Base-by-base conservation (phyloP, 176 grass and related monocot species). In the Carex parvula region DNA sequence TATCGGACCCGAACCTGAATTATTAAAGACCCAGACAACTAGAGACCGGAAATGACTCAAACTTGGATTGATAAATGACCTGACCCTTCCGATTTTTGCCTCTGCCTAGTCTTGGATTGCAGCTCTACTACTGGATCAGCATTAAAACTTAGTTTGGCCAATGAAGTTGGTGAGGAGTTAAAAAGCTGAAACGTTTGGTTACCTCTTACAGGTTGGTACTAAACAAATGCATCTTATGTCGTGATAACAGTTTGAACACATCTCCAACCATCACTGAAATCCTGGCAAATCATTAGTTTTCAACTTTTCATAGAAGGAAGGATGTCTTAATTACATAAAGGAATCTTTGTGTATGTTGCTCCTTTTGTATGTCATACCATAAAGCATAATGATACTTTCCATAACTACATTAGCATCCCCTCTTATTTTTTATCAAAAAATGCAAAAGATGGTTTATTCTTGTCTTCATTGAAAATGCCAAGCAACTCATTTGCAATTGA, bases 361-460 rank as follows among this genome's bases (percentile, higher is more conserved):
- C 50, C 48, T 77, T 77, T 77, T 55, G 50, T 77, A 77, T 17
- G 48, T 29, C 50, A 55, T 77, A 56, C 50, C 22, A 77, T 77
- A 77, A 77, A 77, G 50, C 46, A 56, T 77, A 55, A 3, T 56
- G 48, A 56, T 77, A 56, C 73, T 32, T 30, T 53, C 48, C 22
- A 54, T 32, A 77, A 77, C 11, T 77, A 56, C 11, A 53, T 3
- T 30, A 76, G 50, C 13, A 54, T 56, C 21, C 5, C 5, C 37
- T 39, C 37, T 39, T 39, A 39, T 39, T 6, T 39, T 77, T 54
- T 52, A 56, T 56, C 73, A 33, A 55, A 77, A 32, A 7, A 56
- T 56, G 48, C 48, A 77, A 56, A 56, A 77, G 42, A 30, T 56
- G 50, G 50, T 32, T 52, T 33, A 57, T 24, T 52, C 24, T 57